Base-by-base conservation (phyloP, 1,284 basidiomycete species). In the Thelephora terrestris region DNA sequence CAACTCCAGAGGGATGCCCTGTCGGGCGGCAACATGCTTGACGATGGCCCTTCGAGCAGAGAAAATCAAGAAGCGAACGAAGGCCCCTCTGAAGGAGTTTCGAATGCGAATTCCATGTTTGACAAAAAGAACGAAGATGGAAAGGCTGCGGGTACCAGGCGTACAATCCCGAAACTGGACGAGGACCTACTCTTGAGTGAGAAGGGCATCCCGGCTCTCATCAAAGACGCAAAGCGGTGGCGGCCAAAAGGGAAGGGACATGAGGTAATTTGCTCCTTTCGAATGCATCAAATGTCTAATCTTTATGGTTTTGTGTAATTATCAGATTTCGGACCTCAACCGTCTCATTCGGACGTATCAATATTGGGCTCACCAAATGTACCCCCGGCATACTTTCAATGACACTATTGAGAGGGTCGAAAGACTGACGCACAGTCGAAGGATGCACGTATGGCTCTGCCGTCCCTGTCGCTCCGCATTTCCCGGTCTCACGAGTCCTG, bases 361-460 rank as follows among this genome's bases (percentile, higher is more conserved):
- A 57, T 85, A 92, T 58, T 97, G 93, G 93, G 76, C 90, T 2
- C 93, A 96, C 64, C 76, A 76, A 55, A 75, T 97, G 75, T 93
- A 85, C 60, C 92, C 93, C 2, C 90, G 86, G 60, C 84, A 78
- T 7, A 81, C 84, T 46, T 94, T 96, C 63, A 72, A 72, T 43
- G 90, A 94, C 61, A 94, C 90, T 0, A 77, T 93, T 6, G 68
- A 77, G 29, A 74, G 83, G 3, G 77, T 95, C 5, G 93, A 96
- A 69, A 88, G 83, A 55, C 64, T 95, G 2, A 94, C 90, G 60
- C 85, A 87, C 55, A 81, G 85, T 2, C 79, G 79, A 45, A 75
- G 85, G 12, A 88, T 95, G 82, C 75, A 84, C 65, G 93, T 94
- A 62, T 54, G 75, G 66, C 35, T 38, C 62, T 53, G 10, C 21